Evolutionary conservation across 257 asterid species (phyloP), one percentile per base, ranked within the genome.

Genomic region (Rehmannia glutinosa): DNA sequence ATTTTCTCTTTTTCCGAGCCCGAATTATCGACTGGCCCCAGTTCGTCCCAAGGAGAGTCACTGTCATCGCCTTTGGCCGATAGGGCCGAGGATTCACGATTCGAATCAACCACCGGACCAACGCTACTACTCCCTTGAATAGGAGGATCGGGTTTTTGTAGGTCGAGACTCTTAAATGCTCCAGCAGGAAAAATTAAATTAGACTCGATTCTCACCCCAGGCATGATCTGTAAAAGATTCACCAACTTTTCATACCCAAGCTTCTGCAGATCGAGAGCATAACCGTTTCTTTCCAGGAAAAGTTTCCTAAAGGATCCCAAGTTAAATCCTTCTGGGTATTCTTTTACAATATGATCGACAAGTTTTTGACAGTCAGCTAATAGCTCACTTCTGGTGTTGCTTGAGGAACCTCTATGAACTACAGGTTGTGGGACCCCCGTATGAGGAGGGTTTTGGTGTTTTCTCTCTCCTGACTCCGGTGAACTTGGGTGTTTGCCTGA

Each of bases 41-140:
- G 97, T 77, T 92, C 98, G 1, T 84, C 98, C 90, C 92, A 90
- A 6, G 77, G 57, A 62, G 92, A 86, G 62, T 89, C 94, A 23
- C 50, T 13, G 12, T 80, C 93, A 17, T 81, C 87, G 19, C 74
- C 80, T 75, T 80, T 81, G 35, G 16, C 2, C 5, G 33, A 28
- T 5, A 2, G 33, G 33, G 33, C 5, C 33, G 5, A 28, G 33
- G 33, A 28, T 28, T 28, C 21, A 11, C 33, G n/a, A n/a, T 23
- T 16, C 16, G 11, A 8, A 5, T 45, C n/a, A n/a, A n/a, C n/a
- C n/a, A n/a, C n/a, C n/a, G n/a, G n/a, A n/a, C n/a, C n/a, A n/a
- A n/a, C n/a, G n/a, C n/a, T n/a, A n/a, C n/a, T n/a, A n/a, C n/a
- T n/a, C n/a, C n/a, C n/a, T n/a, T n/a, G n/a, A n/a, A n/a, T n/a